Evolutionary conservation across 2,329 filamentous ascomycete genomes (phyloP), one percentile per base, ranked within the genome.

Genomic region (Cladosporium sp.): DNA sequence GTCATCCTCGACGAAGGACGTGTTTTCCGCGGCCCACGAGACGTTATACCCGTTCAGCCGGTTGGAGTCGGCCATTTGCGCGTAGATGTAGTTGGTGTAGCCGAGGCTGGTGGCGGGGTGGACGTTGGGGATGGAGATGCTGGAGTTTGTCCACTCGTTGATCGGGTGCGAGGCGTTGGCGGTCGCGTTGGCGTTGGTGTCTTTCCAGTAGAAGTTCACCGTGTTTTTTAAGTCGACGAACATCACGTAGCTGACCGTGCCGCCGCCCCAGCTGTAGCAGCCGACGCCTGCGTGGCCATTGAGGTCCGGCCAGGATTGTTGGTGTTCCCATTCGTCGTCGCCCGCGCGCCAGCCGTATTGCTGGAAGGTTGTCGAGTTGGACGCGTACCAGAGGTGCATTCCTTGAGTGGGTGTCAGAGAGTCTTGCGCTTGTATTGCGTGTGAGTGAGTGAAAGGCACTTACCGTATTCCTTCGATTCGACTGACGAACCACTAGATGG

Each of bases 321-420:
- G 63, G 15, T 59, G 55, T 9, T 56, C 59, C 72, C 72, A 73
- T 1, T 55, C 52, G 3, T 62, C 52, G 19, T 66, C 59, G 8
- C 69, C 67, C 7, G 66, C 64, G 29, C 67, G 66, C 70, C 71
- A 75, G 1, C 64, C 66, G 27, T 67, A 65, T 50, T 72, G 69
- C 36, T 69, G 50, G 52, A 74, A 72, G 0, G 69, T 70, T 0
- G 61, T 65, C 6, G 62, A 59, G 51, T 69, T 64, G n/a, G 55
- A 59, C 4, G 69, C 67, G 50, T 68, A 74, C 71, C 72, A 74
- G 32, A 74, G 60, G 52, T 72, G 68, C 64, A 74, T 73, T 18
- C 70, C 72, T 5, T 62, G 1, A 19, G 13, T 3, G n/a, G 7
- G 25, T 27, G 22, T 27, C 9, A 27, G 22, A 5, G 4, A 9